phyloP scores from a whole-genome alignment of 1,284 basidiomycete species.

The Agroathelia rolfsii region DNA sequence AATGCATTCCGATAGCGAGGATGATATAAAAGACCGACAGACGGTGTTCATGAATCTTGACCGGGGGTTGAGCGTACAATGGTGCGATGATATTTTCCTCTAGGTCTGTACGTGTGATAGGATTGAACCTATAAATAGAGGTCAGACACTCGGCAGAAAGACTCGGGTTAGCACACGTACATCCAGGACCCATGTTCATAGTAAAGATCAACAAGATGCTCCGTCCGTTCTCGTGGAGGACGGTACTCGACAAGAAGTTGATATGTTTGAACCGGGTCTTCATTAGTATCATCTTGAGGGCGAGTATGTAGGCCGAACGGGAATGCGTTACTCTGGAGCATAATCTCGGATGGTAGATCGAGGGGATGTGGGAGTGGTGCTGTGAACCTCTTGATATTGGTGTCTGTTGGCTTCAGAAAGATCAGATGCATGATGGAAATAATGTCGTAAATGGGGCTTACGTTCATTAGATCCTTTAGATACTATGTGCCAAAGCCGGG shows the following conservation, averaged over 20 bases:
- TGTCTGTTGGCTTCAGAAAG: slow-evolving; percentile 12
- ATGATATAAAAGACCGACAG: slow-evolving; percentile 41
- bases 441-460: slow-evolving; percentile 12
- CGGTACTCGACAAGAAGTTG: slow-evolving; percentile 29
- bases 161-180: slow-evolving; percentile 25
- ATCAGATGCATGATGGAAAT: slow-evolving; percentile 1
- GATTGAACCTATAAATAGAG: slow-evolving; percentile 28
- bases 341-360: slow-evolving; percentile 31
- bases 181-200: slow-evolving; percentile 37
- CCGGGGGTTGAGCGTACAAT: slow-evolving; percentile 29
- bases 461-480: slow-evolving; percentile 32
- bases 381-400: slow-evolving; percentile 3
- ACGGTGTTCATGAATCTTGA: slow-evolving; percentile 32
- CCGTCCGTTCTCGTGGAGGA: slow-evolving; percentile 28
- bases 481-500: slow-evolving; percentile 21
- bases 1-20: slow-evolving; percentile 32
- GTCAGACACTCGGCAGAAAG: background rate
- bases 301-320: slow-evolving; percentile 35
- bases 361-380: slow-evolving; percentile 17
- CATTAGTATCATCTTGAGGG: too few species aligned
- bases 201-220: slow-evolving; percentile 30
- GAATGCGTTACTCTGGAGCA: slow-evolving; percentile 36
- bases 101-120: slow-evolving; percentile 30
- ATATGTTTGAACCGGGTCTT: too few species aligned
- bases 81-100: slow-evolving; percentile 26